phyloP scores from a whole-genome alignment of 148 eudicot genomes.

The Silene conica region DNA sequence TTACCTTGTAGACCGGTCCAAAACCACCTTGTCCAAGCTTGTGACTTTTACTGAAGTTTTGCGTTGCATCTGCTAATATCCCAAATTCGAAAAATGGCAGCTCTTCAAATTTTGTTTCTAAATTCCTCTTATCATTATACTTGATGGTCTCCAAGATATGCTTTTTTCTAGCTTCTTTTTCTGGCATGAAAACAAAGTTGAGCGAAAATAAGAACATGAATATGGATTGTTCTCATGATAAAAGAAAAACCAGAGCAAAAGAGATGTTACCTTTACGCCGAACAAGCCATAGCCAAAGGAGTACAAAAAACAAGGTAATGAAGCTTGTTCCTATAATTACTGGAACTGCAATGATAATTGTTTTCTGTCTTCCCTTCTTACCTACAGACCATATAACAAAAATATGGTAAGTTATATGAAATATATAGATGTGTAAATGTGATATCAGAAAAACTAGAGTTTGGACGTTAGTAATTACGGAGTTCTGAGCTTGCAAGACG shows the following conservation, averaged over 20 bases:
- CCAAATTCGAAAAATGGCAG: not conserved
- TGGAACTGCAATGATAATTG: too few species aligned
- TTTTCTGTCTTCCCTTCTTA: too few species aligned
- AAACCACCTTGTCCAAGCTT: slow-evolving; percentile 11
- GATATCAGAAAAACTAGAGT: too few species aligned
- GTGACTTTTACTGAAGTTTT: not conserved
- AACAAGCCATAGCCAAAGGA: not conserved
- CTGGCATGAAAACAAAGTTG: not conserved
- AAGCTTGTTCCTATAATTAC: not conserved
- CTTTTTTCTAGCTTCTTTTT: not conserved
- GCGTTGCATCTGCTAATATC: not conserved
- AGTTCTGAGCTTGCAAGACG: too few species aligned
- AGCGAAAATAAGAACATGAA: too few species aligned
- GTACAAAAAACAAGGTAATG: not conserved
- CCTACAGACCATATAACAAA: too few species aligned
- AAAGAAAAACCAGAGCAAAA: too few species aligned
- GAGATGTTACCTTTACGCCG: not conserved
- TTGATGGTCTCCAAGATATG: not conserved
- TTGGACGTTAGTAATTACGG: too few species aligned
- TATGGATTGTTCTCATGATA: too few species aligned
- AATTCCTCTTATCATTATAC: not conserved
- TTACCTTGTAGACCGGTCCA: slow-evolving; percentile 7
- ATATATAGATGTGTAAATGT: too few species aligned
- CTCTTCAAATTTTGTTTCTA: slow-evolving; percentile 3
- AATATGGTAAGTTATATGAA: too few species aligned